Percentiles rank a stretch among this genome's conserved stretches.
These are phyloP conservation scores for Periglandula ipomoeae DNA, from an alignment of 2,329 filamentous ascomycete species.

Conservation along the genomic window DNA sequence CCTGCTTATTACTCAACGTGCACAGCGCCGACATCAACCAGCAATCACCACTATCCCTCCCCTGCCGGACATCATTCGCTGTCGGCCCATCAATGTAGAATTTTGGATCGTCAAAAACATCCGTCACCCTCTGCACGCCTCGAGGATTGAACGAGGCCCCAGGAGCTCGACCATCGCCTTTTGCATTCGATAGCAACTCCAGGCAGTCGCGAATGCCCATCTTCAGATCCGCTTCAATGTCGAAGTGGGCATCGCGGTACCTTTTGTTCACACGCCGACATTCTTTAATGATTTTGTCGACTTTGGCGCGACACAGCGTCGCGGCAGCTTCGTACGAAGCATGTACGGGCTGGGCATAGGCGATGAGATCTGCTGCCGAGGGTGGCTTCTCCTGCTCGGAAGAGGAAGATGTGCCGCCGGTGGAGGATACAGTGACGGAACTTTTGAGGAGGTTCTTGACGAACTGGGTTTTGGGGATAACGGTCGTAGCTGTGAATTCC, in stretches of 20 bases:
- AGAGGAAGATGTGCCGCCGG: background rate
- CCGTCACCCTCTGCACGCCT: conserved; percentile 59
- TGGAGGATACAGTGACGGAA: background rate
- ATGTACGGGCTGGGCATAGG: conserved; percentile 26
- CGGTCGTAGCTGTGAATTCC: conserved; percentile 46
- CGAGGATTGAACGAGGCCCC: conserved; percentile 30
- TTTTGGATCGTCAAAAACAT: conserved; percentile 67
- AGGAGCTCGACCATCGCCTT: conserved; percentile 12
- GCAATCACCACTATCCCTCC: conserved; percentile 64
- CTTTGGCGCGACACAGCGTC: conserved; percentile 57
- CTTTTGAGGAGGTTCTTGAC: conserved; percentile 50
- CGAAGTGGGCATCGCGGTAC: conserved; percentile 80
- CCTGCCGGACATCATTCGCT: conserved; percentile 71
- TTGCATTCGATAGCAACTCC: conserved; percentile 31
- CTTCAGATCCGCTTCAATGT: conserved; percentile 71
- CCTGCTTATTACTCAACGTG: conserved; percentile 64
- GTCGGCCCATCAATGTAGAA: conserved; percentile 73
- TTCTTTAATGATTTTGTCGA: conserved; percentile 50
- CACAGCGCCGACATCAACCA: conserved; percentile 79
- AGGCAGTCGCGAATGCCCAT: conserved; percentile 41
- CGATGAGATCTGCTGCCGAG: conserved; percentile 25
- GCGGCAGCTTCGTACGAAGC: conserved; percentile 66
- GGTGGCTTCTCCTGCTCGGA: conserved; percentile 35
- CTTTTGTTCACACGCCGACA: conserved; percentile 75
- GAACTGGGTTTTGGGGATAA: conserved; percentile 61